phyloP scores from a whole-genome alignment of 1,139 yeast species.

The Blastobotrys petasosporus region DNA sequence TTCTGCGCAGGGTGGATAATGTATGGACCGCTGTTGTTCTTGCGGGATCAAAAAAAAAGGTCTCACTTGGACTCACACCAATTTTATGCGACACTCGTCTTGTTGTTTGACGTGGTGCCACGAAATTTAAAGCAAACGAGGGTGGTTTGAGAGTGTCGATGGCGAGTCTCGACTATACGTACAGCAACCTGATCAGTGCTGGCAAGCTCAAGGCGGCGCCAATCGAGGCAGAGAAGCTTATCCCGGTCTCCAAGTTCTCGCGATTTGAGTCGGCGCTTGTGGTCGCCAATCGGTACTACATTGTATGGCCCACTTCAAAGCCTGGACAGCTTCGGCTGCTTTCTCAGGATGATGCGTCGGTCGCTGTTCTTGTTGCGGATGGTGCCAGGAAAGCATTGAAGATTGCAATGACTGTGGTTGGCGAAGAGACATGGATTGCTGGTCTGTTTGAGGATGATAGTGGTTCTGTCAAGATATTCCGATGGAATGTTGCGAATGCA shows the following conservation, averaged over 20 bases:
- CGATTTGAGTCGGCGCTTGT: conserved; percentile 24
- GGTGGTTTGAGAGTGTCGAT: neutral
- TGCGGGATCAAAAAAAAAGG: no score
- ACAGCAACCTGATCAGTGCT: conserved; percentile 9
- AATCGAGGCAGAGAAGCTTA: conserved; percentile 12
- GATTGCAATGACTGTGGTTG: conserved; percentile 9
- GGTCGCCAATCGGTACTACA: conserved; percentile 29
- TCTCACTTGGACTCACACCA: no score
- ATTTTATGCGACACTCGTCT: no score
- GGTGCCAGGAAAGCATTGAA: no score
- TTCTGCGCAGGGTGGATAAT: no score
- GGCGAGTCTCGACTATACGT: conserved; percentile 12
- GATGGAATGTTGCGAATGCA: no score
- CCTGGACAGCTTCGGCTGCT: conserved; percentile 25
- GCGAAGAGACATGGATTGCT: conserved; percentile 9
- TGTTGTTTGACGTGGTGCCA: no score
- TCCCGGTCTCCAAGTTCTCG: conserved; percentile 23
- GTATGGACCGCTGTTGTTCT: no score
- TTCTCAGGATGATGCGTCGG: conserved; percentile 25
- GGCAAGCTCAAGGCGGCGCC: conserved; percentile 4
- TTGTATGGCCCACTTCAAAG: conserved; percentile 29
- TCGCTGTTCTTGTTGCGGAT: no score
- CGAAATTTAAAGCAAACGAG: no score
- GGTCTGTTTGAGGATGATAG: conserved; percentile 9
- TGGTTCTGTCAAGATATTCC: neutral